phyloP scores from a whole-genome alignment of 176 grass and related monocot species.

The Rhynchospora breviuscula region DNA sequence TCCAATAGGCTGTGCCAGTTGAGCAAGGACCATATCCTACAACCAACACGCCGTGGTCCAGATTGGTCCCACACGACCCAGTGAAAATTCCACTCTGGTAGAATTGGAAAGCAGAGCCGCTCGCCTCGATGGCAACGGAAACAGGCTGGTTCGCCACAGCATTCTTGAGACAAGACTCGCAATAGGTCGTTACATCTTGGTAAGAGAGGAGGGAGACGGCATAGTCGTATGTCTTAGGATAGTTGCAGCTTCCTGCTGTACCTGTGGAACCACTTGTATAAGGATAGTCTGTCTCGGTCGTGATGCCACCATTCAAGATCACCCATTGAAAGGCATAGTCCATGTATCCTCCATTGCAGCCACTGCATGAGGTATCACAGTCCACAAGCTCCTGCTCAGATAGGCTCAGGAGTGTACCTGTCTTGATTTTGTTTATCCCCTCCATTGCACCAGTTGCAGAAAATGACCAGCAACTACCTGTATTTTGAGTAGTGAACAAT shows the following conservation, averaged over 20 bases:
- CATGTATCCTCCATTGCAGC: no score
- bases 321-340: no score
- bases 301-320: slow-evolving; percentile 32
- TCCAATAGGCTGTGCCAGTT: slow-evolving; percentile 39
- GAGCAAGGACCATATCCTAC: slow-evolving; percentile 36
- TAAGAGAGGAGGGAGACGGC: slow-evolving; percentile 27
- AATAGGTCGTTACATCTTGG: slow-evolving; percentile 25
- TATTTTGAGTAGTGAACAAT: neutral
- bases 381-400: no score
- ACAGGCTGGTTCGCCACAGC: slow-evolving; percentile 35
- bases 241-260: slow-evolving; percentile 13
- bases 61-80: slow-evolving; percentile 16
- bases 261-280: slow-evolving; percentile 25
- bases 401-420: no score
- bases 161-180: slow-evolving; percentile 27
- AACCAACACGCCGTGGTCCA: slow-evolving; percentile 30
- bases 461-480: slow-evolving; percentile 8
- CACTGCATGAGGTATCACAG: no score
- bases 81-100: neutral
- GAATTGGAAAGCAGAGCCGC: neutral
- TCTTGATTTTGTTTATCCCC: no score
- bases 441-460: no score
- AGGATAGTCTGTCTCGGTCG: slow-evolving; percentile 35
- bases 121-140: slow-evolving; percentile 37
- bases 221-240: neutral